These are phyloP conservation scores for Croton laevigatus DNA, from an alignment of 441 rosid genomes.

Conservation along the genomic window DNA sequence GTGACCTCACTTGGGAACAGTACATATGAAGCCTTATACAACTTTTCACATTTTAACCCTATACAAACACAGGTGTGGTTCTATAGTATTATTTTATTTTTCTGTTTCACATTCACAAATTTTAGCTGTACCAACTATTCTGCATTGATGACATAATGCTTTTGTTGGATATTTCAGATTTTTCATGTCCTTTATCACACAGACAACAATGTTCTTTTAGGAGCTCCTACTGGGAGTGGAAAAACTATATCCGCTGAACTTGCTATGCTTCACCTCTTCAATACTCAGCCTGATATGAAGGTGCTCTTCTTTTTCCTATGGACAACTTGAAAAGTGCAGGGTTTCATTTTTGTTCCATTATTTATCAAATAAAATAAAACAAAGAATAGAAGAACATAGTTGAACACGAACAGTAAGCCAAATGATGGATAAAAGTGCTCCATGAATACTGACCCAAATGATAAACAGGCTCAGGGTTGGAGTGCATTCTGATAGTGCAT, in stretches of 20 bases:
- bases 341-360: not conserved
- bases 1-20: conserved; percentile 76
- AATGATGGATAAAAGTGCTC: not conserved
- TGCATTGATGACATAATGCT: conserved; percentile 19
- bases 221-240: conserved; percentile 99
- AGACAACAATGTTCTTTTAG: conserved; percentile 88
- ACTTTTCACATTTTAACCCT: conserved; percentile 97
- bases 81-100: conserved; percentile 20
- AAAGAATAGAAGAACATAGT: not conserved
- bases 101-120: conserved; percentile 9
- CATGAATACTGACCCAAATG: not conserved
- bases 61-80: conserved; percentile 93
- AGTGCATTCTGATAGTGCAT: not conserved
- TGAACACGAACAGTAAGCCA: not conserved
- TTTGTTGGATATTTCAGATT: conserved; percentile 53
- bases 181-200: conserved; percentile 93
- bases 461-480: not conserved
- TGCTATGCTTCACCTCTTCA: conserved; percentile 94
- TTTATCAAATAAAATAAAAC: not conserved
- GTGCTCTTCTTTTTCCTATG: conserved; percentile 29
- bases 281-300: conserved; percentile 99
- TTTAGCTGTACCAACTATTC: conserved; percentile 11
- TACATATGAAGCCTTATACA: conserved; percentile 74
- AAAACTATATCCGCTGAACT: conserved; percentile 99
- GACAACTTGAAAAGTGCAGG: not conserved